Evolutionary conservation across 164 flowering plant species (phyloP).

Genomic region (Berberis thunbergii): DNA sequence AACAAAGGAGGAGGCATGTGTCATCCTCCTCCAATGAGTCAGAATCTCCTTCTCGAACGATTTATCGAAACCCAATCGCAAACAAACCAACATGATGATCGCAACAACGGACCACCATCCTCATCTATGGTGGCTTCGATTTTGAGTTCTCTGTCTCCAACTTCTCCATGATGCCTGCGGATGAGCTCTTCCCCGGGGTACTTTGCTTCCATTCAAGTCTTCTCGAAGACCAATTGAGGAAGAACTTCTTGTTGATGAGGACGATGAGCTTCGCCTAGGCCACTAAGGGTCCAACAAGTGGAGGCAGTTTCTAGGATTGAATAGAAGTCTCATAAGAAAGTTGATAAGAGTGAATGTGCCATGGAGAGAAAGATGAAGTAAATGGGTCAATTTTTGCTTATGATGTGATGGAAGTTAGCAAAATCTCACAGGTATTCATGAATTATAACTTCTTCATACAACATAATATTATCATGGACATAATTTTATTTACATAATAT

Average conservation of each 20-base stretch:
- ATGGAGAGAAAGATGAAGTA: constrained; percentile 22
- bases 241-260: constrained; percentile 40
- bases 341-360: constrained; percentile 16
- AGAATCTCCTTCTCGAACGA: constrained; percentile 87
- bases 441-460: too few relatives aligned
- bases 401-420: constrained; percentile 14
- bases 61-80: constrained; percentile 34
- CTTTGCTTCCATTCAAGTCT: constrained; percentile 44
- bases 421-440: constrained; percentile 20
- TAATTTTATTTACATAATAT: too few relatives aligned
- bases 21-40: constrained; percentile 31
- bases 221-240: constrained; percentile 38
- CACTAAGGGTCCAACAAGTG: constrained; percentile 39
- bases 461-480: too few relatives aligned
- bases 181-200: constrained; percentile 63
- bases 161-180: constrained; percentile 50
- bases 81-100: constrained; percentile 34
- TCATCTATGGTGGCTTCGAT: constrained; percentile 30
- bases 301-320: constrained; percentile 50
- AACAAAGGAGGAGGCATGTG: constrained; percentile 17
- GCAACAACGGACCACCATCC: constrained; percentile 46
- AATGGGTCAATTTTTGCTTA: constrained; percentile 14
- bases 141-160: constrained; percentile 57
- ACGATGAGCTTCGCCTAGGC: constrained; percentile 19
- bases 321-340: constrained; percentile 31